These are phyloP conservation scores for Diddensiella caesifluorescens DNA, from an alignment of 805 yeast species.

Conservation along the genomic window DNA sequence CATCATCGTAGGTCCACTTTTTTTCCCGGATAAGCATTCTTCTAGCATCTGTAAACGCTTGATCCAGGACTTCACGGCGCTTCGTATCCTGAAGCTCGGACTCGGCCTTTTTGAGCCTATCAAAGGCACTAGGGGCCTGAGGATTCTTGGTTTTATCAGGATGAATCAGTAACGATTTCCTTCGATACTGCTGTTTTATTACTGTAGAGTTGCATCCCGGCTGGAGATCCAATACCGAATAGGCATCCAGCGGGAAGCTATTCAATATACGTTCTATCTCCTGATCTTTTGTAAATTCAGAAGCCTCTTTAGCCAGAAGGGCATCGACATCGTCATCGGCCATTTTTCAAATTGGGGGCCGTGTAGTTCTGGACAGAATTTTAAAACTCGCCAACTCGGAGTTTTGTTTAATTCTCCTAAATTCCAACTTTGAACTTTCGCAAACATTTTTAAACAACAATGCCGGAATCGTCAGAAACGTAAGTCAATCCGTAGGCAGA, in stretches of 20 bases:
- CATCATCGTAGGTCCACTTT: constrained; percentile 37
- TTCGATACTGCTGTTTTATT: constrained; percentile 47
- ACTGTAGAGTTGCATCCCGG: constrained; percentile 38
- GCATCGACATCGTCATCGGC: constrained; percentile 28
- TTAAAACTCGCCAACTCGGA: no score
- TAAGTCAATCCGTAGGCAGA: no score
- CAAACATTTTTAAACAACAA: no score
- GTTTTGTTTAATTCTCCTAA: no score
- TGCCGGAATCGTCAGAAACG: no score
- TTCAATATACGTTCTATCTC: constrained; percentile 53
- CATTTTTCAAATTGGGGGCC: no score
- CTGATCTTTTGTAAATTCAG: constrained; percentile 35
- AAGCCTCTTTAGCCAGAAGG: constrained; percentile 27
- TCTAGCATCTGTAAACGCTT: constrained; percentile 42
- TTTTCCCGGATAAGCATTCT: constrained; percentile 34
- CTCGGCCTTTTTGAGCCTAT: constrained; percentile 52
- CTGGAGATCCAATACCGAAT: constrained; percentile 45
- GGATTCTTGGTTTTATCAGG: constrained; percentile 58
- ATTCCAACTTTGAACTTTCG: no score
- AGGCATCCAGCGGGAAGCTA: constrained; percentile 48
- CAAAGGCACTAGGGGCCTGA: constrained; percentile 62
- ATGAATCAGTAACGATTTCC: constrained; percentile 59
- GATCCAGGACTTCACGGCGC: constrained; percentile 39
- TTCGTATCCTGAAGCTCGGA: constrained; percentile 36
- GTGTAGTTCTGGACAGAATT: no score